A percentile compares a stretch with the other conserved stretches of the same genome.
Conservation (phyloP, 306 rosid species). For the Vachellia collinsii region DNA sequence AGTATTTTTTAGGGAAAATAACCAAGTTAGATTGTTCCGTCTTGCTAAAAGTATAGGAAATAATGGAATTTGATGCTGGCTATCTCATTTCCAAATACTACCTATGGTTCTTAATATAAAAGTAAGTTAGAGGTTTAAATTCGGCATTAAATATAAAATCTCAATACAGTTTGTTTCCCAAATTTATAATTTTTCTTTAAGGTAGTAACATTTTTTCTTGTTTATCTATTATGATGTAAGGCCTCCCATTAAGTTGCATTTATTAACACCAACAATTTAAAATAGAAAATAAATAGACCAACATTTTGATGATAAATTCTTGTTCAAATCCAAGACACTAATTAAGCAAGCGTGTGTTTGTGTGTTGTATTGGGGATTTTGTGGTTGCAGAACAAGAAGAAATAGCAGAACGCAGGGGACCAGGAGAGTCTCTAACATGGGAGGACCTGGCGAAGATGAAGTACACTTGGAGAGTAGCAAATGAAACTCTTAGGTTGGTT, state of each 20-base stretch:
- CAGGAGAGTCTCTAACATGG: slow-evolving; percentile 69
- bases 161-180: too few relatives aligned
- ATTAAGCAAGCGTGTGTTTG: neutral
- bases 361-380: slow-evolving; percentile 3
- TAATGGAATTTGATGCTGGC: neutral
- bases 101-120: too few relatives aligned
- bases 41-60: neutral
- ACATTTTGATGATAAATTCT: too few relatives aligned
- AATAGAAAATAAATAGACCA: too few relatives aligned
- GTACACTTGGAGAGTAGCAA: slow-evolving; percentile 81
- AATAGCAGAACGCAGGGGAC: slow-evolving; percentile 55
- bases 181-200: neutral
- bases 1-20: too few relatives aligned
- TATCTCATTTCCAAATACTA: neutral
- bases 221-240: neutral
- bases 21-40: neutral
- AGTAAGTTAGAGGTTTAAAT: too few relatives aligned
- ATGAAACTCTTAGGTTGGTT: slow-evolving; percentile 65
- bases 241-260: neutral
- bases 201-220: too few relatives aligned
- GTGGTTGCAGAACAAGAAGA: slow-evolving; percentile 72
- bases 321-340: neutral
- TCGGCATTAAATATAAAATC: too few relatives aligned
- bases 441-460: slow-evolving; percentile 84
- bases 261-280: neutral